Conservation (phyloP, 1,284 basidiomycete genomes). For the Pseudozyma sp. region DNA sequence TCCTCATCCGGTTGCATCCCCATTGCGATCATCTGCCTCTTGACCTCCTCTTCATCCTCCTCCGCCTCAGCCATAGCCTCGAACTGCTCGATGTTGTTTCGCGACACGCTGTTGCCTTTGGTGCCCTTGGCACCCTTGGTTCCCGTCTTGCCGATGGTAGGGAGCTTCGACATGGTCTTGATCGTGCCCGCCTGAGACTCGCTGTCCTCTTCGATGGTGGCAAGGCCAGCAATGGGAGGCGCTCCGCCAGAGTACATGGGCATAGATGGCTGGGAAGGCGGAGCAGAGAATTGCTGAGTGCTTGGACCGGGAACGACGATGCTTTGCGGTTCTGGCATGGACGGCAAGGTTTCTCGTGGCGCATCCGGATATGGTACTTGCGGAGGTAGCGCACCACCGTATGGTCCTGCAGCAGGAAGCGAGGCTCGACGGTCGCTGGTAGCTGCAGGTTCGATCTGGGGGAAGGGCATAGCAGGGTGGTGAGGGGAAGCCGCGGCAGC, state of each 20-base stretch:
- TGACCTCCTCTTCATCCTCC: constrained; percentile 56
- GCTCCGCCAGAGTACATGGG: constrained; percentile 3
- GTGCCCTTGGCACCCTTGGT: constrained; percentile 24
- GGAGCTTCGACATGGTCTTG: constrained; percentile 46
- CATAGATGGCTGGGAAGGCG: constrained; percentile 15
- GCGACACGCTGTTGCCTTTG: constrained; percentile 47
- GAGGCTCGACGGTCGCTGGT: constrained; percentile 17
- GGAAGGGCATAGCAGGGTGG: not conserved
- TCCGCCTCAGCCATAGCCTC: constrained; percentile 54
- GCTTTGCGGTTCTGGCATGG: constrained; percentile 37
- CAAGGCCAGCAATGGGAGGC: constrained; percentile 40
- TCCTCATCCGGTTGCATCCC: constrained; percentile 55
- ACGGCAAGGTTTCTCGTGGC: constrained; percentile 15
- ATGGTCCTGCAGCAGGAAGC: constrained; percentile 13
- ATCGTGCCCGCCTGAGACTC: constrained; percentile 60
- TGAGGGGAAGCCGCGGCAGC: constrained; percentile 12
- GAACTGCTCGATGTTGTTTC: constrained; percentile 55
- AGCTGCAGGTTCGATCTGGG: constrained; percentile 1
- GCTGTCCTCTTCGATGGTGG: constrained; percentile 58
- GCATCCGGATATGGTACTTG: constrained; percentile 9
- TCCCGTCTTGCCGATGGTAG: constrained; percentile 42
- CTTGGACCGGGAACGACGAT: constrained; percentile 3
- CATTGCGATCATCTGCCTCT: constrained; percentile 49
- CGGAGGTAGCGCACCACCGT: constrained; percentile 10
- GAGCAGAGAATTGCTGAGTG: constrained; percentile 22